Evolutionary conservation across 2,329 filamentous ascomycete genomes (phyloP).

Genomic region (Pseudocercospora vitis): DNA sequence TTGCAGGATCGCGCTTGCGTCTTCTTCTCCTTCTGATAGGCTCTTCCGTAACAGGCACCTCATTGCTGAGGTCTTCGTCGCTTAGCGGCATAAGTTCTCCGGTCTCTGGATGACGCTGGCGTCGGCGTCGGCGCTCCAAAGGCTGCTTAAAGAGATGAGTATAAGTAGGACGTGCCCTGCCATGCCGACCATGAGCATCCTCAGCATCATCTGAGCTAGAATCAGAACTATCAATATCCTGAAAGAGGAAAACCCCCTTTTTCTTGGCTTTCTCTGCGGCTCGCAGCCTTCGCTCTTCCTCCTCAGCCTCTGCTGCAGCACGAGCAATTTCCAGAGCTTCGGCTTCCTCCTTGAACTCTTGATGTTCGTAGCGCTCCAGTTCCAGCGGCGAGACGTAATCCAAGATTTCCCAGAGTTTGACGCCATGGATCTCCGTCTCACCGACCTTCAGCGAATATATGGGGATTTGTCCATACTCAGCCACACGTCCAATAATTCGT

Average conservation of each 20-base stretch:
- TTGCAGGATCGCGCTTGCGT: slow-evolving; percentile 34
- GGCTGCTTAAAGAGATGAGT: slow-evolving; percentile 30
- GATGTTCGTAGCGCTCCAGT: slow-evolving; percentile 38
- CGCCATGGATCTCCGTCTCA: slow-evolving; percentile 26
- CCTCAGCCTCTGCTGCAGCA: slow-evolving; percentile 26
- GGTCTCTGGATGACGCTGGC: slow-evolving; percentile 34
- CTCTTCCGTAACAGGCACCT: neutral
- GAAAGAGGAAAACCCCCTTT: slow-evolving; percentile 25
- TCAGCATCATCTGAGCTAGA: slow-evolving; percentile 16
- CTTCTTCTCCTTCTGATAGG: slow-evolving; percentile 29
- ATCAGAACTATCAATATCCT: slow-evolving; percentile 16
- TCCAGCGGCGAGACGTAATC: slow-evolving; percentile 39
- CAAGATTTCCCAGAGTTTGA: slow-evolving; percentile 35
- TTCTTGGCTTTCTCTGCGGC: slow-evolving; percentile 23
- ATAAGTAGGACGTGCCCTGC: slow-evolving; percentile 37
- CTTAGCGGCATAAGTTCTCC: slow-evolving; percentile 35
- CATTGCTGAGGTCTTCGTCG: slow-evolving; percentile 24
- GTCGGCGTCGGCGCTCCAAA: slow-evolving; percentile 23
- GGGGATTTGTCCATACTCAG: slow-evolving; percentile 18
- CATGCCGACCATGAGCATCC: slow-evolving; percentile 24
- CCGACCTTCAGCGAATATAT: slow-evolving; percentile 35
- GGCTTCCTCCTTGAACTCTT: slow-evolving; percentile 33
- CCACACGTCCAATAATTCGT: slow-evolving; percentile 31
- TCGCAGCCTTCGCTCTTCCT: slow-evolving; percentile 17
- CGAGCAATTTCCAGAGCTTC: slow-evolving; percentile 26